Conservation (phyloP, 257 asterid species). For the Orobanche coerulescens region DNA sequence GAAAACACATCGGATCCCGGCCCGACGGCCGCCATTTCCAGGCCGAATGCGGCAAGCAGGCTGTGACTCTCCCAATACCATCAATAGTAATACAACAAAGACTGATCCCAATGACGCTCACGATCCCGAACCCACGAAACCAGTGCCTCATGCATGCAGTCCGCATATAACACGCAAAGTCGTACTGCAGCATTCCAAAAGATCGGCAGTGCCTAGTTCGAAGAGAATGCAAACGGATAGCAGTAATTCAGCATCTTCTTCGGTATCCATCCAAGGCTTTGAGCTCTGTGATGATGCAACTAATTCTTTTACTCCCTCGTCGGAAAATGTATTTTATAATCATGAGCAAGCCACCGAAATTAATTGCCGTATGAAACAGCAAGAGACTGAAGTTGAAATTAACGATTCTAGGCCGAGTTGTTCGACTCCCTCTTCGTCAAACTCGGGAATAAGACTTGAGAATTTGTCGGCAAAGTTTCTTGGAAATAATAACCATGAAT, state of each 20-base stretch:
- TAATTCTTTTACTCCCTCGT: constrained; percentile 31
- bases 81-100: constrained; percentile 26
- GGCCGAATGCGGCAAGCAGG: constrained; percentile 40
- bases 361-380: constrained; percentile 28
- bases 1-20: constrained; percentile 54
- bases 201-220: constrained; percentile 31
- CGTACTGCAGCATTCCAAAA: constrained; percentile 31
- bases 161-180: constrained; percentile 31
- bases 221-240: constrained; percentile 53
- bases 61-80: constrained; percentile 31
- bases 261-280: constrained; percentile 64
- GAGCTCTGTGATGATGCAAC: constrained; percentile 62
- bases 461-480: constrained; percentile 24
- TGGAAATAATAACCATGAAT: constrained; percentile 20
- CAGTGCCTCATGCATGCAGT: constrained; percentile 27
- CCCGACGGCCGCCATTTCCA: constrained; percentile 47
- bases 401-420: constrained; percentile 40
- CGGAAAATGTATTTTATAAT: constrained; percentile 31
- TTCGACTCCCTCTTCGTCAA: constrained; percentile 57
- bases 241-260: constrained; percentile 73
- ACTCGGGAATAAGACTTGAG: constrained; percentile 35
- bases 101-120: constrained; percentile 29
- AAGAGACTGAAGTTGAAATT: constrained; percentile 36
- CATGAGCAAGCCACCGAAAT: constrained; percentile 33
- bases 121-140: constrained; percentile 28